Evolutionary conservation across 1,284 basidiomycete species (phyloP), one percentile per base, ranked within the genome.

Genomic region (Malassezia yamatoensis): DNA sequence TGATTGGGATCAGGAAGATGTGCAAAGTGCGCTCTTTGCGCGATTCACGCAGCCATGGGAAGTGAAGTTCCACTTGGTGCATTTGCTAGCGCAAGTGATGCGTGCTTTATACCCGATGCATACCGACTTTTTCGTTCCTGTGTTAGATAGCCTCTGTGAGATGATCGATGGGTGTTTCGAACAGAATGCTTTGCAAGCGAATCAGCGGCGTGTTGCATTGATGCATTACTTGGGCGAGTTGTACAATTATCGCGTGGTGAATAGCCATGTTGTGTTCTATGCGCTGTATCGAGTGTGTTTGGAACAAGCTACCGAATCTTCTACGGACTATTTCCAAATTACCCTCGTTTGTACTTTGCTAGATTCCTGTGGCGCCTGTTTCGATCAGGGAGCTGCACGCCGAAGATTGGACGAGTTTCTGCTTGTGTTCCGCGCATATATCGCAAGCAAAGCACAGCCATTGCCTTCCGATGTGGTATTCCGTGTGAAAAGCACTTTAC

Each of bases 391-490:
- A 34, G 42, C n/a, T 21, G 16, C 34, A 7, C 42, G 42, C 36
- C 38, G 42, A 39, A 42, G 43, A 36, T 29, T 56, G 48, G 49
- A 51, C 41, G 42, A 51, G 16, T 34, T 56, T 34, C 18, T 46
- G 37, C 41, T 38, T 5, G 49, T 33, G 5, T 51, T 51, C 38
- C 43, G 38, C n/a, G 36, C 35, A 36, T 56, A 56, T 20, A 12
- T 56, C 3, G 34, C 21, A 12, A 88, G 87, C 78, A 99, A 99
- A 77, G 80, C 84, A 20, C 79, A 68, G 59, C 68, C 84, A 10
- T 75, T 93, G 39, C 87, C 94, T 0, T 93, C 96, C 88, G 94
- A 99, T 59, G 85, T 96, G 15, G 91, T 94, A 57, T 98, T 96
- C 74, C 93, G 96, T 89, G 76, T 96, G 9, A 83, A 83, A 2